A percentile compares a stretch with the other conserved stretches of the same genome.
Conservation (phyloP, 768 basidiomycete genomes). For the Postia placenta region DNA sequence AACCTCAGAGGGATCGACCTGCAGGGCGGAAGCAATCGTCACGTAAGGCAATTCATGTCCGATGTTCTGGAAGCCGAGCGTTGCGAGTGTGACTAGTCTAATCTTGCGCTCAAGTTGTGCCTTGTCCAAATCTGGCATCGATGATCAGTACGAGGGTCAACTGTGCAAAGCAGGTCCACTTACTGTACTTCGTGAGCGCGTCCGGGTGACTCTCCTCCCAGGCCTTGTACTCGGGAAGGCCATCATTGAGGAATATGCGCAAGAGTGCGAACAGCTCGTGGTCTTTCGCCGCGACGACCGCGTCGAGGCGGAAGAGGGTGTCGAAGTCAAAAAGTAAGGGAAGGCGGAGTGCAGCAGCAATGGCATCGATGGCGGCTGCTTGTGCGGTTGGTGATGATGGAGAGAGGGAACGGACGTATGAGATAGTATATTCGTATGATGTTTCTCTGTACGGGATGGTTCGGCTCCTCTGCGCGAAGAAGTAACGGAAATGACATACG, state of each 20-base stretch:
- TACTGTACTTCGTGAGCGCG: conserved; percentile 53
- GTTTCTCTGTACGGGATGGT: conserved; percentile 33
- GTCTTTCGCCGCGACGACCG: conserved; percentile 56
- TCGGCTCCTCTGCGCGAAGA: not conserved
- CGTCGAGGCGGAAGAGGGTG: conserved; percentile 68
- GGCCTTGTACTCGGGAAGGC: conserved; percentile 51
- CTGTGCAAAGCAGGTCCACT: not conserved
- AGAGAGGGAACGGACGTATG: conserved; percentile 57
- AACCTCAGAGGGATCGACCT: conserved; percentile 59
- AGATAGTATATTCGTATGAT: conserved; percentile 60
- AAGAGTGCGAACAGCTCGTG: conserved; percentile 73
- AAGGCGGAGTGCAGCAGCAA: conserved; percentile 59
- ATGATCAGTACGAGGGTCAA: not conserved
- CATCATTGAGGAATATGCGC: conserved; percentile 64
- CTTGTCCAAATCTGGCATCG: conserved; percentile 44
- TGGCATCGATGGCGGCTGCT: conserved; percentile 50
- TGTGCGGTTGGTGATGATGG: conserved; percentile 44
- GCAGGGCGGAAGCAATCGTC: conserved; percentile 59
- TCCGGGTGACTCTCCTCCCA: conserved; percentile 52
- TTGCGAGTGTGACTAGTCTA: conserved; percentile 67
- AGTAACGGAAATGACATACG: conserved; percentile 36
- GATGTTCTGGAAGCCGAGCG: conserved; percentile 71
- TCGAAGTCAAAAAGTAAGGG: conserved; percentile 78
- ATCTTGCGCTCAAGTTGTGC: conserved; percentile 72
- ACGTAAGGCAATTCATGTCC: conserved; percentile 70